These are phyloP conservation scores for Brassica cretica DNA, from an alignment of 345 rosid species.

Conservation along the genomic window DNA sequence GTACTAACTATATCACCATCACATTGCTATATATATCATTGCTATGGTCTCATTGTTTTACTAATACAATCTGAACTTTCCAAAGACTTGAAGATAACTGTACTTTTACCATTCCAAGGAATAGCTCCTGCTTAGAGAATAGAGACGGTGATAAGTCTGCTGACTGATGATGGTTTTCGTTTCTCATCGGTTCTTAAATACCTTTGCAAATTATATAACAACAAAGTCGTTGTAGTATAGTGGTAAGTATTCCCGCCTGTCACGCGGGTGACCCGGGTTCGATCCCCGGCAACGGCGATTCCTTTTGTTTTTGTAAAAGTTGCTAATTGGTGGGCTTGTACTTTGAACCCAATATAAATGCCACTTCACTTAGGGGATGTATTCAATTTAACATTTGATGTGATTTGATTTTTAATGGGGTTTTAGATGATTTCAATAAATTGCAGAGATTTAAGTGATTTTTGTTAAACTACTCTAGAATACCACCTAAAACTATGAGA, in stretches of 20 bases:
- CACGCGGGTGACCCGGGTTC: slow-evolving; percentile 96
- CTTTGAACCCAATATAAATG: not conserved
- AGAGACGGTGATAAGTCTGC: too few relatives aligned
- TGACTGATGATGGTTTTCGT: too few relatives aligned
- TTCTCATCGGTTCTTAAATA: too few relatives aligned
- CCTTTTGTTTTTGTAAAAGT: too few relatives aligned
- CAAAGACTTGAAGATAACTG: not conserved
- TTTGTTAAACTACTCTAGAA: too few relatives aligned
- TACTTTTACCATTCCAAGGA: not conserved
- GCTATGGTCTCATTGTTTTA: not conserved
- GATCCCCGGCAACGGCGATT: slow-evolving; percentile 92
- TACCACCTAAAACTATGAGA: too few relatives aligned
- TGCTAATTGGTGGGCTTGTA: not conserved
- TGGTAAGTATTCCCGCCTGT: slow-evolving; percentile 92
- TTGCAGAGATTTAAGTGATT: too few relatives aligned
- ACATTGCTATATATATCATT: not conserved
- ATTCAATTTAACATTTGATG: too few relatives aligned
- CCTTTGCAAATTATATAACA: not conserved
- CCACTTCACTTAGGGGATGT: too few relatives aligned
- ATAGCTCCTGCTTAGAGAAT: too few relatives aligned
- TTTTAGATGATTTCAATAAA: too few relatives aligned
- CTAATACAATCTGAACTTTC: not conserved
- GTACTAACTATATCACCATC: not conserved
- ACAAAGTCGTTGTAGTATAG: slow-evolving; percentile 80
- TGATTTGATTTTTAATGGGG: too few relatives aligned